Evolutionary conservation across 805 yeast species (phyloP).

Genomic region (Cyberlindnera maclurae): DNA sequence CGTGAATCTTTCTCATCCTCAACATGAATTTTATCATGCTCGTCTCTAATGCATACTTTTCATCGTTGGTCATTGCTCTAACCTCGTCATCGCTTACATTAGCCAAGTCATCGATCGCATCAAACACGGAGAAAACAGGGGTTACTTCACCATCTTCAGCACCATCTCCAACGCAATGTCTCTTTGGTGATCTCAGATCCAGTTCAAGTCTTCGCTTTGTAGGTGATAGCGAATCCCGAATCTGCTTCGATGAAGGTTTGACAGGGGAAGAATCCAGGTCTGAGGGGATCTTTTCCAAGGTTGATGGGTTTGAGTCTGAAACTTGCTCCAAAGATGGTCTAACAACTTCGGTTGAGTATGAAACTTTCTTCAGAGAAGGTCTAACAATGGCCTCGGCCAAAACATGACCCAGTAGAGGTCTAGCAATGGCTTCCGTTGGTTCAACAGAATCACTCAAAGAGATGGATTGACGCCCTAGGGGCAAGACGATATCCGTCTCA

Average conservation of each 20-base stretch:
- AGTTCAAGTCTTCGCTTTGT: background rate
- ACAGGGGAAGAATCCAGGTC: no score
- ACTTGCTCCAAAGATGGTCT: background rate
- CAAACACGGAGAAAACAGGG: conserved; percentile 1
- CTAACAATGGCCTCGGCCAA: no score
- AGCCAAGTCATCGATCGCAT: background rate
- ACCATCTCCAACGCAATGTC: background rate
- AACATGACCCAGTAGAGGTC: no score
- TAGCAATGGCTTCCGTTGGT: background rate
- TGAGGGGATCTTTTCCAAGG: background rate
- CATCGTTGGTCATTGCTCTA: conserved; percentile 2
- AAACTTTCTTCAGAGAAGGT: no score
- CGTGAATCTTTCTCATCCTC: conserved; percentile 8
- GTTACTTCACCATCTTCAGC: background rate
- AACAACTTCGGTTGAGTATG: no score
- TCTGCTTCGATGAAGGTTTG: background rate
- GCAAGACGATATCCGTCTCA: no score
- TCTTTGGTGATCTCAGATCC: no score
- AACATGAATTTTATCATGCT: conserved; percentile 6
- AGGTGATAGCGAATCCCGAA: background rate
- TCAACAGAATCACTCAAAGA: conserved; percentile 1
- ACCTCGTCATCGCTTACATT: conserved; percentile 2
- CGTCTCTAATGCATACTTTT: conserved; percentile 12
- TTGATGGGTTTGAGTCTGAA: conserved; percentile 1
- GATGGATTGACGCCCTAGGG: no score